These are phyloP conservation scores for Euphorbia pulcherrima DNA, from an alignment of 345 rosid genomes.

Conservation along the genomic window DNA sequence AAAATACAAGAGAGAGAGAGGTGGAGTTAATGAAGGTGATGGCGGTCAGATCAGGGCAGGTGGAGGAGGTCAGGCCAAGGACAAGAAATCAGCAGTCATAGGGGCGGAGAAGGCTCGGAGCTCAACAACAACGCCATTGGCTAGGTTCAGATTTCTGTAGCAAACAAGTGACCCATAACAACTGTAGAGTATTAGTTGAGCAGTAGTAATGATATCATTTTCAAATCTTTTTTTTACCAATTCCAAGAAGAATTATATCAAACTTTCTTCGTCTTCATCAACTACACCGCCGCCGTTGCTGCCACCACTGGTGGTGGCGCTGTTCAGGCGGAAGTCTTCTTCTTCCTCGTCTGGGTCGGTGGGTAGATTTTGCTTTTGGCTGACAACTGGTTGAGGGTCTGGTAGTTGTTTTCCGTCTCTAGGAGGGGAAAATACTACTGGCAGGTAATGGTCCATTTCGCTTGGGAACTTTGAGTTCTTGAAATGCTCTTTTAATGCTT, in stretches of 20 bases:
- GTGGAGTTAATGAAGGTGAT: constrained; percentile 20
- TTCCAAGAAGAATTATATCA: constrained; percentile 5
- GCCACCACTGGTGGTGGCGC: constrained; percentile 19
- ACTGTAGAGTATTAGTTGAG: background rate
- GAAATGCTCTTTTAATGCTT: constrained; percentile 75
- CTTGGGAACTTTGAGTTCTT: constrained; percentile 75
- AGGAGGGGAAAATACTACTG: constrained; percentile 81
- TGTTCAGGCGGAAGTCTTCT: background rate
- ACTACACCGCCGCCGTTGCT: constrained; percentile 38
- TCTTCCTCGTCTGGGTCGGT: constrained; percentile 11
- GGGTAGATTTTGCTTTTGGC: constrained; percentile 16
- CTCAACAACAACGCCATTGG: constrained; percentile 31
- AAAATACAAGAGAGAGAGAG: background rate
- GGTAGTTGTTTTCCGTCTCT: constrained; percentile 61
- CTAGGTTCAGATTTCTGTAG: constrained; percentile 13
- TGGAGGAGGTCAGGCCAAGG: background rate
- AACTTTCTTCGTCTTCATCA: constrained; percentile 22
- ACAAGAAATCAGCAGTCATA: background rate
- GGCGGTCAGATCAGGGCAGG: constrained; percentile 19
- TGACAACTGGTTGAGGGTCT: constrained; percentile 49
- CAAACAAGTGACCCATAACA: constrained; percentile 1
- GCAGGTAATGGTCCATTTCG: constrained; percentile 60
- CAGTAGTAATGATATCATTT: constrained; percentile 8
- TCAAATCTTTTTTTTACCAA: constrained; percentile 3
- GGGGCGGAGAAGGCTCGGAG: constrained; percentile 30